Conservation (phyloP, 1,139 yeast genomes). For the Groenewaldozyma sp. region DNA sequence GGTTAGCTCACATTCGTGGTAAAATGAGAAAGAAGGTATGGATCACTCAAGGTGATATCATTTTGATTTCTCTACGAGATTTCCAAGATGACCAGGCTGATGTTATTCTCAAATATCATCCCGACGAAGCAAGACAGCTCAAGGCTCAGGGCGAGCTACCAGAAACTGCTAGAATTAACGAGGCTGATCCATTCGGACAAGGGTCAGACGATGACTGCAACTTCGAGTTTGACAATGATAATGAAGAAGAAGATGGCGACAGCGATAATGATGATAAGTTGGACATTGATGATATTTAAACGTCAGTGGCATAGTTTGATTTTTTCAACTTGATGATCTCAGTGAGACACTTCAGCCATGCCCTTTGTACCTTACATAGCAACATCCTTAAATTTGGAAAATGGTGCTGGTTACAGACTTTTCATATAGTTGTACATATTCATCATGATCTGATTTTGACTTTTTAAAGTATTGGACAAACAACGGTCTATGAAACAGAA, state of each 20-base stretch:
- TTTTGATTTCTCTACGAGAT: slow-evolving; percentile 90
- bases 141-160: slow-evolving; percentile 96
- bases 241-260: slow-evolving; percentile 66
- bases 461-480: background rate
- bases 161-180: slow-evolving; percentile 89
- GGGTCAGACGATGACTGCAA: slow-evolving; percentile 97
- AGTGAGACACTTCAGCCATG: too few species aligned
- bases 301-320: too few species aligned
- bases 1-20: slow-evolving; percentile 98
- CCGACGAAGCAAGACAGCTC: slow-evolving; percentile 96
- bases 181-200: slow-evolving; percentile 93
- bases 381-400: too few species aligned
- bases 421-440: too few species aligned
- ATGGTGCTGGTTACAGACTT: too few species aligned
- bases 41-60: slow-evolving; percentile 99
- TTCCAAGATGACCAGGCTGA: slow-evolving; percentile 98
- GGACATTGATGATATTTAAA: slow-evolving; percentile 73
- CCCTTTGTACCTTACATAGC: too few species aligned
- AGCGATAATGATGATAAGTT: slow-evolving; percentile 49
- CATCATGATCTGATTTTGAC: background rate
- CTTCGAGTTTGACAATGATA: slow-evolving; percentile 97
- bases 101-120: slow-evolving; percentile 91
- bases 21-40: slow-evolving; percentile 98
- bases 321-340: too few species aligned
- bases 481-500: background rate